Evolutionary conservation across 2,329 filamentous ascomycete genomes (phyloP).

Genomic region (Ophiocordyceps polyrhachis-furcata): DNA sequence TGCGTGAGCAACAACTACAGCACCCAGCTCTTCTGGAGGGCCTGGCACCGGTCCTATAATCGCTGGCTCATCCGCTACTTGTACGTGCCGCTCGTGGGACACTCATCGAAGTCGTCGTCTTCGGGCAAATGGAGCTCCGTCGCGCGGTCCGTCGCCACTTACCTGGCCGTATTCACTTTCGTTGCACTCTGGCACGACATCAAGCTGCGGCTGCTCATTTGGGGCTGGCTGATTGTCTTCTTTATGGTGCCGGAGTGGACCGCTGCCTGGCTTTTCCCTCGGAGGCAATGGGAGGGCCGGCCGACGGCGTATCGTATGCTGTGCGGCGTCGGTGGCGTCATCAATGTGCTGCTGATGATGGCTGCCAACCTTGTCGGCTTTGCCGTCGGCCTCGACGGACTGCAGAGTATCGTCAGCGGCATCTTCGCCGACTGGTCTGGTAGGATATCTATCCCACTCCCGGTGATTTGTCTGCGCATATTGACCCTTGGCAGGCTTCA

Average conservation of each 20-base stretch:
- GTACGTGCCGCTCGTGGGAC: slow-evolving; percentile 75
- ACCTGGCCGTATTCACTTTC: slow-evolving; percentile 79
- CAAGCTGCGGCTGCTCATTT: slow-evolving; percentile 71
- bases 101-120: slow-evolving; percentile 25
- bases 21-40: slow-evolving; percentile 80
- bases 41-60: slow-evolving; percentile 91
- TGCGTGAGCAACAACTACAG: slow-evolving; percentile 94
- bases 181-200: slow-evolving; percentile 98
- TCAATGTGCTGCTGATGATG: slow-evolving; percentile 90
- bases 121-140: slow-evolving; percentile 12
- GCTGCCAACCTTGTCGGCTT: slow-evolving; percentile 88
- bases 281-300: slow-evolving; percentile 46
- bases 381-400: slow-evolving; percentile 74
- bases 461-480: background rate
- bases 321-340: slow-evolving; percentile 62
- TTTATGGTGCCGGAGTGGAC: slow-evolving; percentile 84
- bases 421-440: slow-evolving; percentile 60
- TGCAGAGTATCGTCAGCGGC: slow-evolving; percentile 55
- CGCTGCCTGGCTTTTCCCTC: slow-evolving; percentile 53
- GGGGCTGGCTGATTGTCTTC: slow-evolving; percentile 90
- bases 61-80: slow-evolving; percentile 89
- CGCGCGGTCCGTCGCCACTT: slow-evolving; percentile 51
- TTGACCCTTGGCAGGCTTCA: slow-evolving; percentile 30
- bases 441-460: slow-evolving; percentile 13
- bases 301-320: slow-evolving; percentile 63